phyloP scores from a whole-genome alignment of 225 moss, liverwort and hornwort genomes.

The Lunularia cruciata region DNA sequence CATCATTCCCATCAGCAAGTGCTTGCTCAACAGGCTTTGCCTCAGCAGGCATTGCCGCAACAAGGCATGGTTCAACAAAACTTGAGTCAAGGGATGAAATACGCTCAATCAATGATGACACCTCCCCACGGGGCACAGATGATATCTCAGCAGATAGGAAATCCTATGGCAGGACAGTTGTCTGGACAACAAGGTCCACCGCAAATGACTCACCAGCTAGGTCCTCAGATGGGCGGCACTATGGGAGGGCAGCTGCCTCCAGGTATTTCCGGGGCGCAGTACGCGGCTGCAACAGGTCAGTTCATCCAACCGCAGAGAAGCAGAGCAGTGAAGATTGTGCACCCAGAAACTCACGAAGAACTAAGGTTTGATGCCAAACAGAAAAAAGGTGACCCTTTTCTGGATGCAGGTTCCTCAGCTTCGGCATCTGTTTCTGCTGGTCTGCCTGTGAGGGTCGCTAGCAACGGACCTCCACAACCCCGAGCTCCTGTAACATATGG shows the following conservation, averaged over 20 bases:
- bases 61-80: conserved; percentile 72
- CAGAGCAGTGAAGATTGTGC: conserved; percentile 80
- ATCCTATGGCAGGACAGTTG: conserved; percentile 68
- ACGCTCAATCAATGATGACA: conserved; percentile 63
- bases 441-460: conserved; percentile 53
- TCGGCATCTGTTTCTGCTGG: conserved; percentile 54
- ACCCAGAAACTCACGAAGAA: conserved; percentile 85
- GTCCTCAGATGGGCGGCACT: conserved; percentile 68
- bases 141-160: conserved; percentile 74
- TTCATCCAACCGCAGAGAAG: conserved; percentile 61
- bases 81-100: conserved; percentile 71
- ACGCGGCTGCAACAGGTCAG: conserved; percentile 45
- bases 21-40: conserved; percentile 47
- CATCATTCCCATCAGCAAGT: conserved; percentile 47
- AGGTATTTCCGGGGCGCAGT: conserved; percentile 64
- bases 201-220: conserved; percentile 75
- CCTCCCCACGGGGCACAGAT: conserved; percentile 72
- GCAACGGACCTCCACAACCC: conserved; percentile 66
- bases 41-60: conserved; percentile 46
- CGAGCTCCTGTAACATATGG: conserved; percentile 58
- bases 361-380: conserved; percentile 66
- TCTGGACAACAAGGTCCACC: conserved; percentile 59
- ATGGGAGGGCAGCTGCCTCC: conserved; percentile 76
- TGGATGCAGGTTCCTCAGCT: conserved; percentile 46
- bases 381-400: conserved; percentile 66